Conservation (phyloP, 257 asterid species). For the Schizonepeta tenuifolia region DNA sequence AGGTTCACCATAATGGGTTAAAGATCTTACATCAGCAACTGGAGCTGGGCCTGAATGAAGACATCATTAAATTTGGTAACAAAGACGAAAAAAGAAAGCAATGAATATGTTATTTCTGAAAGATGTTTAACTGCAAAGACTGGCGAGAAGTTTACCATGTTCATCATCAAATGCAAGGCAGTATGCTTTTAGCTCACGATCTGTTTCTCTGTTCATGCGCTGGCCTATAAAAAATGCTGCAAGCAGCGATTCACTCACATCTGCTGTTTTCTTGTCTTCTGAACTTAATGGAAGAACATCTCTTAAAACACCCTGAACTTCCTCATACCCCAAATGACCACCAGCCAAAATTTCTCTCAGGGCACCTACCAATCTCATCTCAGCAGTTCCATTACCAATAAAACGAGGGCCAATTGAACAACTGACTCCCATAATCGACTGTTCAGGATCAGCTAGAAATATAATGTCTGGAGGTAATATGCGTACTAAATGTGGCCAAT, state of each 20-base stretch:
- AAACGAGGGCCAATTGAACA: constrained; percentile 79
- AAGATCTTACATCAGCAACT: constrained; percentile 79
- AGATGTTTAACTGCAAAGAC: constrained; percentile 6
- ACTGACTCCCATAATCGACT: constrained; percentile 79
- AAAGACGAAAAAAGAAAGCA: not conserved
- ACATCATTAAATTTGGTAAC: constrained; percentile 24
- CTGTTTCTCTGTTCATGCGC: constrained; percentile 92
- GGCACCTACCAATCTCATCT: constrained; percentile 97
- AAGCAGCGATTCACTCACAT: constrained; percentile 76
- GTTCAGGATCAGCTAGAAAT: constrained; percentile 94
- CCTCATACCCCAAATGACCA: constrained; percentile 96
- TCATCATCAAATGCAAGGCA: constrained; percentile 95
- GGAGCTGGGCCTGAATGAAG: constrained; percentile 64
- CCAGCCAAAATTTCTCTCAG: constrained; percentile 96
- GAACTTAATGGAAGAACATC: constrained; percentile 69
- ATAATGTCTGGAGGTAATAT: constrained; percentile 76
- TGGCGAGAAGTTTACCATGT: constrained; percentile 50
- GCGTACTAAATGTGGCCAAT: constrained; percentile 83
- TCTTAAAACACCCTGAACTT: constrained; percentile 88
- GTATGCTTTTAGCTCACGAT: constrained; percentile 93
- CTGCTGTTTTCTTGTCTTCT: constrained; percentile 40
- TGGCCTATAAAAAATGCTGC: constrained; percentile 88
- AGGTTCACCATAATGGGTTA: constrained; percentile 97
- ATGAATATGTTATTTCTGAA: constrained; percentile 2
- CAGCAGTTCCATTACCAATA: constrained; percentile 75